Conservation (phyloP, 495 filamentous ascomycete genomes). For the Xylaria telfairii region DNA sequence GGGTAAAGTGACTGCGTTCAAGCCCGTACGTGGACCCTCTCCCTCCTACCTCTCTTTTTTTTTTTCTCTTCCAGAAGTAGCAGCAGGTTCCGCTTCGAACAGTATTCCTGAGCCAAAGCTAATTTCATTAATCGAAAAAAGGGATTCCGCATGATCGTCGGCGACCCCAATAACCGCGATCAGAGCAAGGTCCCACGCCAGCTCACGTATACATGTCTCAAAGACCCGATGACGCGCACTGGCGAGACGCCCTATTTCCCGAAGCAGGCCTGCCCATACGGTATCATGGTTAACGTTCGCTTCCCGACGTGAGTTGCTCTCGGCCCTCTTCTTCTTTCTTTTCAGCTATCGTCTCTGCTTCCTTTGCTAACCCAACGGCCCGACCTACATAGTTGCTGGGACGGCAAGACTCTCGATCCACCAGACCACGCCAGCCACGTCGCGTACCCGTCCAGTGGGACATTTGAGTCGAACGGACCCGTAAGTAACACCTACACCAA, state of each 20-base stretch:
- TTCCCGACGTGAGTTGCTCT: slow-evolving; percentile 40
- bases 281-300: slow-evolving; percentile 48
- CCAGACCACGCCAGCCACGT: slow-evolving; percentile 48
- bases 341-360: not conserved
- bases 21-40: slow-evolving; percentile 33
- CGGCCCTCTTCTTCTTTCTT: slow-evolving; percentile 10
- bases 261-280: slow-evolving; percentile 42
- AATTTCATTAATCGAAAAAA: slow-evolving; percentile 14
- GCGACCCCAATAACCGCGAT: slow-evolving; percentile 41
- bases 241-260: slow-evolving; percentile 42
- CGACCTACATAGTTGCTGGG: slow-evolving; percentile 34
- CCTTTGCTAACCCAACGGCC: not conserved
- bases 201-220: slow-evolving; percentile 42
- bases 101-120: no score
- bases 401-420: slow-evolving; percentile 43
- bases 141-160: slow-evolving; percentile 53
- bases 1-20: slow-evolving; percentile 44
- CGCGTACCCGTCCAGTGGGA: slow-evolving; percentile 43
- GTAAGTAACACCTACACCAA: not conserved
- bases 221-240: slow-evolving; percentile 34
- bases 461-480: slow-evolving; percentile 43
- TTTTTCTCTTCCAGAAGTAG: not conserved
- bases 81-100: no score
- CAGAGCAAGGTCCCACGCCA: slow-evolving; percentile 36
- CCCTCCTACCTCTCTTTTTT: no score